A percentile compares a stretch with the other conserved stretches of the same genome.
Evolutionary conservation across 2,329 filamentous ascomycete species (phyloP).

Genomic region (Venturia pyrina): DNA sequence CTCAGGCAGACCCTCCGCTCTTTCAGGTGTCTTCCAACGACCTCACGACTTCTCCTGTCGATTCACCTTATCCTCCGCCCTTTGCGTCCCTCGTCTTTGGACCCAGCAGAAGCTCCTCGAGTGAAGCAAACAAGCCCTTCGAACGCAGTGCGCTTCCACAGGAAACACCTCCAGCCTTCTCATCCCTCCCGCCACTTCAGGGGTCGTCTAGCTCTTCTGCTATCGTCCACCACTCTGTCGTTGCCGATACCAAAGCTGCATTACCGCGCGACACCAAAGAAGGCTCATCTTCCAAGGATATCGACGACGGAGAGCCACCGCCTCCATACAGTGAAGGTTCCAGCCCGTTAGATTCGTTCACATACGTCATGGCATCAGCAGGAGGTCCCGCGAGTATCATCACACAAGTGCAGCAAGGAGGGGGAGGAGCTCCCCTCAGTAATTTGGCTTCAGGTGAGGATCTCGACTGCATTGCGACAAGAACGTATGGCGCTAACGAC

Average conservation of each 20-base stretch:
- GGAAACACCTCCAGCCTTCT: constrained; percentile 5
- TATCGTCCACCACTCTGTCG: constrained; percentile 23
- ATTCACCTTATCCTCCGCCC: constrained; percentile 48
- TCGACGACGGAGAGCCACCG: constrained; percentile 80
- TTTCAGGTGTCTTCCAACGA: constrained; percentile 2
- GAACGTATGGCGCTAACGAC: constrained; percentile 8
- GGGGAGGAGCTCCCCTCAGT: constrained; percentile 63
- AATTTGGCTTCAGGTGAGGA: constrained; percentile 63
- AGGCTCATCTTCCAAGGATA: constrained; percentile 59
- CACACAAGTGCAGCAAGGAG: constrained; percentile 94
- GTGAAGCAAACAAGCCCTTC: constrained; percentile 24
- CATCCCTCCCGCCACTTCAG: constrained; percentile 36
- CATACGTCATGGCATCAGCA: constrained; percentile 95
- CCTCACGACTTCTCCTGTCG: constrained; percentile 15
- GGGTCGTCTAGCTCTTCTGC: constrained; percentile 40
- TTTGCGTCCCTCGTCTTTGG: constrained; percentile 53
- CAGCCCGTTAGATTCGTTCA: constrained; percentile 84
- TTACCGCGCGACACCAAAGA: constrained; percentile 72
- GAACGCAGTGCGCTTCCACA: constrained; percentile 5
- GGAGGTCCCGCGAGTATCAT: constrained; percentile 97
- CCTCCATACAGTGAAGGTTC: constrained; percentile 93
- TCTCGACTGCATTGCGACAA: background rate
- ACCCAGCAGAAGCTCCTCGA: background rate
- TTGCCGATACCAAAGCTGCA: constrained; percentile 72
- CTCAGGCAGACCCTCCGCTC: constrained; percentile 5